Evolutionary conservation across 495 filamentous ascomycete species (phyloP).

Genomic region (Pyronema domesticum): DNA sequence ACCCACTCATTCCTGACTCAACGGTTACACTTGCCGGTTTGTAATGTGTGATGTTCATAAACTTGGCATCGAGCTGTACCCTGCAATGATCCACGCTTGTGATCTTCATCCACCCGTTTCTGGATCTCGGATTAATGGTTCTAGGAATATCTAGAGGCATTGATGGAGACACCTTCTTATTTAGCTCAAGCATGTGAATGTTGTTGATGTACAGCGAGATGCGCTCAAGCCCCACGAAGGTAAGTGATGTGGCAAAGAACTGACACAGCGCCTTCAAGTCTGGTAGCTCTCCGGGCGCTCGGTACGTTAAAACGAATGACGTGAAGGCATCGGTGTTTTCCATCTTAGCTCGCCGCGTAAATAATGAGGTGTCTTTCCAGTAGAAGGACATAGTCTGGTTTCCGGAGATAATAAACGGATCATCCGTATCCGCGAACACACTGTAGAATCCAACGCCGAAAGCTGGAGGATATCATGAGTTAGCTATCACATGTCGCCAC

Average conservation of each 20-base stretch:
- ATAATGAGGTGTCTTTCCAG: conserved; percentile 91
- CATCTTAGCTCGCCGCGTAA: conserved; percentile 63
- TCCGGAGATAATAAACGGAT: conserved; percentile 87
- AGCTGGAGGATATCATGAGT: conserved; percentile 27
- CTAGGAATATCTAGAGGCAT: conserved; percentile 52
- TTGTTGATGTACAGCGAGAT: conserved; percentile 88
- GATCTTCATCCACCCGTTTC: conserved; percentile 72
- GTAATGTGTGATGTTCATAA: conserved; percentile 50
- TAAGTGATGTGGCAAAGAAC: conserved; percentile 87
- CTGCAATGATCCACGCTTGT: conserved; percentile 53
- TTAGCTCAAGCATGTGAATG: conserved; percentile 54
- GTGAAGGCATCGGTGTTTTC: conserved; percentile 49
- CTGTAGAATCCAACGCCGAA: conserved; percentile 97
- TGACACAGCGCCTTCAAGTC: conserved; percentile 68
- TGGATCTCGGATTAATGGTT: conserved; percentile 63
- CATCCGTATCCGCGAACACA: conserved; percentile 94
- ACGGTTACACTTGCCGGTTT: conserved; percentile 12
- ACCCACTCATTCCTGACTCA: background rate
- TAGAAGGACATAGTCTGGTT: conserved; percentile 92
- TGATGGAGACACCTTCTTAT: conserved; percentile 69
- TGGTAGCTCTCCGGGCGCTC: conserved; percentile 73
- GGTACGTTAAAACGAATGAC: conserved; percentile 79
- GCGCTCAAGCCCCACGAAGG: conserved; percentile 72
- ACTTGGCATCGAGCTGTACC: conserved; percentile 77
- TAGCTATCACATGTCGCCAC: background rate